These are phyloP conservation scores for Capronia coronata DNA, from an alignment of 2,329 filamentous ascomycete genomes.

Conservation along the genomic window DNA sequence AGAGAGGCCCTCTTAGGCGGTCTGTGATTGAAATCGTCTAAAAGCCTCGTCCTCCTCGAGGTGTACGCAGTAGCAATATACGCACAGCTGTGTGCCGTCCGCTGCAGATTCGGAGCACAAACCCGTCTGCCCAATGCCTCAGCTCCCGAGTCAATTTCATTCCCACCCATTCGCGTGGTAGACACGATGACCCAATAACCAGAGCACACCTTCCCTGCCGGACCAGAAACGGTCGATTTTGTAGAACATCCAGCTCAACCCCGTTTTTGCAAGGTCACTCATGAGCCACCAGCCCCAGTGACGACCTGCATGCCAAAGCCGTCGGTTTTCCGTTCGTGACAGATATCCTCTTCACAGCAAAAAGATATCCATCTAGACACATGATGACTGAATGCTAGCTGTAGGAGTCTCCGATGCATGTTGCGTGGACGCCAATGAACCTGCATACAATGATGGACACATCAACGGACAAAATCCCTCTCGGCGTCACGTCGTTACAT, in stretches of 20 bases:
- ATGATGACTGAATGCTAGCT: slow-evolving; percentile 32
- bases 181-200: slow-evolving; percentile 18
- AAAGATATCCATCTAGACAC: slow-evolving; percentile 23
- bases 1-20: slow-evolving; percentile 3
- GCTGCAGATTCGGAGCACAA: slow-evolving; percentile 23
- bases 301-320: slow-evolving; percentile 19
- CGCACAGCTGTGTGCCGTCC: slow-evolving; percentile 17
- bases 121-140: slow-evolving; percentile 13
- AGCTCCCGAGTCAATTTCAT: slow-evolving; percentile 16
- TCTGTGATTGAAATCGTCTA: slow-evolving; percentile 21
- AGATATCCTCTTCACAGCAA: slow-evolving; percentile 16
- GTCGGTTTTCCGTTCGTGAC: slow-evolving; percentile 16
- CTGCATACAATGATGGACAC: slow-evolving; percentile 24
- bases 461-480: slow-evolving; percentile 33
- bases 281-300: slow-evolving; percentile 14
- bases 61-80: slow-evolving; percentile 19
- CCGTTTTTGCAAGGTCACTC: slow-evolving; percentile 12
- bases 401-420: slow-evolving; percentile 15
- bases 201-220: slow-evolving; percentile 18
- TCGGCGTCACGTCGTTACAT: slow-evolving; percentile 37
- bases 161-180: slow-evolving; percentile 17
- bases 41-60: slow-evolving; percentile 9
- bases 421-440: slow-evolving; percentile 15
- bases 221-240: slow-evolving; percentile 19
- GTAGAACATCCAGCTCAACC: slow-evolving; percentile 19